These are phyloP conservation scores for Trichosporon coremiiforme DNA, from an alignment of 1,284 basidiomycete species.

Conservation along the genomic window DNA sequence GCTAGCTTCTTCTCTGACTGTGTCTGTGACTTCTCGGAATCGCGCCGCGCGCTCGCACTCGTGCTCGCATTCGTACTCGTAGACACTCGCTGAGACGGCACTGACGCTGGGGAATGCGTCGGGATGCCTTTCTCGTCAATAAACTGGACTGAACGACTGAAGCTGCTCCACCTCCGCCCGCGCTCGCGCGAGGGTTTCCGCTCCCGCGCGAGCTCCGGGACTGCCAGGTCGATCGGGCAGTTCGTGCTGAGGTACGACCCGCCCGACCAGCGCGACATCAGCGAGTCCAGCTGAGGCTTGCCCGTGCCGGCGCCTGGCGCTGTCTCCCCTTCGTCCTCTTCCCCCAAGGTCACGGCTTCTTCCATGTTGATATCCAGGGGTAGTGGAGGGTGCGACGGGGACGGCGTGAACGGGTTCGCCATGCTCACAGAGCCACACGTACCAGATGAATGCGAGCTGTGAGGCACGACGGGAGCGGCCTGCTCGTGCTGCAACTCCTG, in stretches of 20 bases:
- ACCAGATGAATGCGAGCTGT: slow-evolving; percentile 3
- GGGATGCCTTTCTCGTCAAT: neutral
- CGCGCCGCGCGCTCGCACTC: neutral
- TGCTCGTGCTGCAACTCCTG: neutral
- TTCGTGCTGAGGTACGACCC: neutral
- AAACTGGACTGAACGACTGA: neutral
- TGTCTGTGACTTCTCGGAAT: neutral
- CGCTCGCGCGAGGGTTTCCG: neutral
- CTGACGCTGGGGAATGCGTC: neutral
- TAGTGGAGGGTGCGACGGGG: neutral
- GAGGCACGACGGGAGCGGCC: neutral
- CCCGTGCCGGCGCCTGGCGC: neutral
- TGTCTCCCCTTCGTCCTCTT: too few species aligned
- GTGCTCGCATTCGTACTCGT: neutral
- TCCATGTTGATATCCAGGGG: neutral
- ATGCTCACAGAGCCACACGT: neutral
- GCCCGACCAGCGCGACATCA: slow-evolving; percentile 2
- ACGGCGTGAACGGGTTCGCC: neutral
- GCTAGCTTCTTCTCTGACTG: neutral
- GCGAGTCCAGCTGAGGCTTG: neutral
- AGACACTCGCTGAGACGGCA: neutral
- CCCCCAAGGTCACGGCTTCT: neutral
- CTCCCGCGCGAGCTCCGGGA: neutral
- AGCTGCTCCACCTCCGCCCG: neutral
- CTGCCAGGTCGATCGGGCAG: neutral